Evolutionary conservation across 2,329 filamentous ascomycete species (phyloP).

Genomic region (Fusarium sp.): DNA sequence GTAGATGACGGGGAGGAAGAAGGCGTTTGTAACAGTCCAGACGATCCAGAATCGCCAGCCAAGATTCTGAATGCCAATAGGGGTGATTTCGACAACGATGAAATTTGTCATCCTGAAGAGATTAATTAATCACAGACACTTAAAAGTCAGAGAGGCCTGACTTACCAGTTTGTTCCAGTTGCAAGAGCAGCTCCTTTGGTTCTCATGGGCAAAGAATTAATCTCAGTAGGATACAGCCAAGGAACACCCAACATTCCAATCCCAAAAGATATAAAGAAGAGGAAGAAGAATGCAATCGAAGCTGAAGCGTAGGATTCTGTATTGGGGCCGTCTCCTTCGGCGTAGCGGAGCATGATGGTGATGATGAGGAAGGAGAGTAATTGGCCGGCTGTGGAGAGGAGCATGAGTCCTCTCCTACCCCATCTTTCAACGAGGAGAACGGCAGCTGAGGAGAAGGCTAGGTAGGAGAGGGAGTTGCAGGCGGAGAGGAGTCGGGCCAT

Average conservation of each 20-base stretch:
- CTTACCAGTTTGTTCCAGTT: conserved; percentile 33
- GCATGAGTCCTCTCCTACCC: conserved; percentile 31
- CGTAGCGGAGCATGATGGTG: conserved; percentile 24
- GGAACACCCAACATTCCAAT: conserved; percentile 39
- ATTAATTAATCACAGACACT: background rate
- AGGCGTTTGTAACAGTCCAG: conserved; percentile 61
- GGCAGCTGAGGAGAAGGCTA: conserved; percentile 27
- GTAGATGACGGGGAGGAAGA: conserved; percentile 61
- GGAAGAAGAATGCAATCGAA: conserved; percentile 34
- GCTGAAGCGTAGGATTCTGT: background rate
- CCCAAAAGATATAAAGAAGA: conserved; percentile 33
- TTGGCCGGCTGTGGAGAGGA: conserved; percentile 27
- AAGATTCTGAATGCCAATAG: conserved; percentile 56
- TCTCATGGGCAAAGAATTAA: conserved; percentile 51
- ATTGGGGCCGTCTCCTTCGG: conserved; percentile 1
- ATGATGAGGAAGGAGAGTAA: conserved; percentile 29
- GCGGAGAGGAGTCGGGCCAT: conserved; percentile 64
- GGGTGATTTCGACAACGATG: conserved; percentile 52
- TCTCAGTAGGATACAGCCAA: conserved; percentile 51
- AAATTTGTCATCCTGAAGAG: conserved; percentile 44
- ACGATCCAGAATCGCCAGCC: conserved; percentile 66
- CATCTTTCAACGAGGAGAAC: conserved; percentile 19
- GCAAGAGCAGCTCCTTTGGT: conserved; percentile 42
- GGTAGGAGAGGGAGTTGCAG: conserved; percentile 50
- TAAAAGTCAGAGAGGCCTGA: background rate